These are phyloP conservation scores for Micractinium conductrix DNA, from an alignment of 139 green algal species.

Conservation along the genomic window DNA sequence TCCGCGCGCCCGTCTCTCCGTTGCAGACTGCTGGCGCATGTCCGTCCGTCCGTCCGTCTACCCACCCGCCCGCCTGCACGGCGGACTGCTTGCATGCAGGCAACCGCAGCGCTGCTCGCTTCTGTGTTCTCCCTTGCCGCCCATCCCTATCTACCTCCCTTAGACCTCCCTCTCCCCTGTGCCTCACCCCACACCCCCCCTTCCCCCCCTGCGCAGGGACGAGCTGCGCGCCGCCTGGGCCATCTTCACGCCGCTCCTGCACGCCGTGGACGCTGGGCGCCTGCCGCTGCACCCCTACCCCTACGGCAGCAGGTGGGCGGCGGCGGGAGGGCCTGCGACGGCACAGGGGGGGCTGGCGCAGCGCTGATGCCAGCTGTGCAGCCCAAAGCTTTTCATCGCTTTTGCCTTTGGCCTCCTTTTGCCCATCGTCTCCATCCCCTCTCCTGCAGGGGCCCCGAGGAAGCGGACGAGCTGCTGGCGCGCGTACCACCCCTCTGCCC, in stretches of 20 bases:
- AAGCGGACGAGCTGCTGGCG: conserved; percentile 65
- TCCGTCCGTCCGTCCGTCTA: too few species aligned
- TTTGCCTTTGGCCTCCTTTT: not conserved
- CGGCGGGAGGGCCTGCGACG: not conserved
- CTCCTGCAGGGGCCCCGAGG: conserved; percentile 59
- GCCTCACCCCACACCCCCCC: not conserved
- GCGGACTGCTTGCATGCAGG: too few species aligned
- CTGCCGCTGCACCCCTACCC: conserved; percentile 63
- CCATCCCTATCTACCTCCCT: too few species aligned
- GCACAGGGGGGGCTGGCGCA: too few species aligned
- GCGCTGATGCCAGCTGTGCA: too few species aligned
- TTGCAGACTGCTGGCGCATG: too few species aligned
- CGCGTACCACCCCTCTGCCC: not conserved
- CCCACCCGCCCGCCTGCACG: too few species aligned
- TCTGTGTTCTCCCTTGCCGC: too few species aligned
- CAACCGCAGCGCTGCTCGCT: too few species aligned
- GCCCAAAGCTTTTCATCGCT: not conserved
- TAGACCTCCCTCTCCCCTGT: too few species aligned
- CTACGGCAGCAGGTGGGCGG: conserved; percentile 51
- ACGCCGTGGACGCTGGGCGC: conserved; percentile 77
- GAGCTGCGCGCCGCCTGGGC: conserved; percentile 93
- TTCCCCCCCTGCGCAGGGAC: conserved; percentile 54
- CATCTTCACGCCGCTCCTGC: conserved; percentile 94
- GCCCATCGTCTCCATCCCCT: conserved; percentile 57
- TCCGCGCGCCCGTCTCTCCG: too few species aligned